phyloP scores from a whole-genome alignment of 2,329 filamentous ascomycete genomes.

The Cladosporium sp. region DNA sequence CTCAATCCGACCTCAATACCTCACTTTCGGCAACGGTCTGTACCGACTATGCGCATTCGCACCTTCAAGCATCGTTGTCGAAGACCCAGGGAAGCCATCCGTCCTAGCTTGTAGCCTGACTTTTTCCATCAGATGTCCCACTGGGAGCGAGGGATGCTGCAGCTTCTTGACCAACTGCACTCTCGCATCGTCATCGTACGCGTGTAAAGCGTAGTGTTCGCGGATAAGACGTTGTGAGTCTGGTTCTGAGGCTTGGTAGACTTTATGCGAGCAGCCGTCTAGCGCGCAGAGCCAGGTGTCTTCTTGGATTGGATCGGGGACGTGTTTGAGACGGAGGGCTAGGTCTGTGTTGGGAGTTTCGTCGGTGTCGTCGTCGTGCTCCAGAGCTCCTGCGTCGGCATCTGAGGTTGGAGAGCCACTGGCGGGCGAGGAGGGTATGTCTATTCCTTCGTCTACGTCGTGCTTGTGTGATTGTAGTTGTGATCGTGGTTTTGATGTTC shows the following conservation, averaged over 20 bases:
- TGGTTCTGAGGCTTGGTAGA: conserved; percentile 58
- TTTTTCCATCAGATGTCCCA: conserved; percentile 42
- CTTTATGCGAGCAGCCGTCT: conserved; percentile 60
- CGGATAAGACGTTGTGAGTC: conserved; percentile 55
- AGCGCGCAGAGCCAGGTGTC: conserved; percentile 65
- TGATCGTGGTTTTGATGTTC: not conserved
- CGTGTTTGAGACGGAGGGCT: conserved; percentile 14
- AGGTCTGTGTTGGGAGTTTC: conserved; percentile 6
- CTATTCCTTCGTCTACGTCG: conserved; percentile 32
- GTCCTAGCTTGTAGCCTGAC: conserved; percentile 33
- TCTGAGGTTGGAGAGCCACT: conserved; percentile 5
- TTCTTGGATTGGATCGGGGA: conserved; percentile 26
- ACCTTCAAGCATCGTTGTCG: not conserved
- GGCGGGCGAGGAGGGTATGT: conserved; percentile 28
- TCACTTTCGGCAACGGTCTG: not conserved
- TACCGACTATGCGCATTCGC: conserved; percentile 11
- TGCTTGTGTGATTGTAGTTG: not conserved
- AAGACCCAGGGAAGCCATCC: conserved; percentile 8
- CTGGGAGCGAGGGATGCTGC: conserved; percentile 44
- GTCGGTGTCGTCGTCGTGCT: not conserved
- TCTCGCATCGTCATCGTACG: conserved; percentile 50
- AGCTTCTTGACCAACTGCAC: conserved; percentile 54
- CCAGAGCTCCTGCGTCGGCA: conserved; percentile 10
- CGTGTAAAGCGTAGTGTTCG: conserved; percentile 60
- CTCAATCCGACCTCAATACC: not conserved